These are phyloP conservation scores for Volvariella surrecta DNA, from an alignment of 1,284 basidiomycete genomes.

Conservation along the genomic window DNA sequence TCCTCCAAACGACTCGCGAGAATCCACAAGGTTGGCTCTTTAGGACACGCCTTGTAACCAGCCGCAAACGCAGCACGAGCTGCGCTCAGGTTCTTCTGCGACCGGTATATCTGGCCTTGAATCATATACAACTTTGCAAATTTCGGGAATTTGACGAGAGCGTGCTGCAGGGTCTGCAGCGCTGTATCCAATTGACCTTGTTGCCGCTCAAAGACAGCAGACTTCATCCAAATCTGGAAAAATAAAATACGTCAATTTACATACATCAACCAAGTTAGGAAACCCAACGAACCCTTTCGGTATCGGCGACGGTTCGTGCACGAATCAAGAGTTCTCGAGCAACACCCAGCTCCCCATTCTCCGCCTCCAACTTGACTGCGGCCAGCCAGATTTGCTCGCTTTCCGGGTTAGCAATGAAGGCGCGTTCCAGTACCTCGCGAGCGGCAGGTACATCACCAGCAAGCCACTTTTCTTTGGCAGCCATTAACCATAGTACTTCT, in stretches of 20 bases:
- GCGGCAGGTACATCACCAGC: conserved; percentile 84
- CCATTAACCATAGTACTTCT: conserved; percentile 95
- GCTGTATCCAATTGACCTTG: conserved; percentile 73
- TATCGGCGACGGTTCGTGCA: conserved; percentile 85
- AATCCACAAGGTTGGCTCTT: conserved; percentile 82
- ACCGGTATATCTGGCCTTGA: conserved; percentile 83
- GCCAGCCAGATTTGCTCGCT: conserved; percentile 97
- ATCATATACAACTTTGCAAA: conserved; percentile 96
- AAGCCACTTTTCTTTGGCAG: conserved; percentile 92
- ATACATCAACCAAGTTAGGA: conserved; percentile 4
- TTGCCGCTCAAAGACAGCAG: conserved; percentile 89
- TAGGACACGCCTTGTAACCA: conserved; percentile 79
- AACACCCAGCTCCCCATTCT: conserved; percentile 84
- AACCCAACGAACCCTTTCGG: conserved; percentile 62
- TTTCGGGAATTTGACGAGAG: conserved; percentile 74
- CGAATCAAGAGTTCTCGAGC: conserved; percentile 83
- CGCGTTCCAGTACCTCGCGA: conserved; percentile 78
- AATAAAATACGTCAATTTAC: not conserved
- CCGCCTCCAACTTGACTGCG: conserved; percentile 92
- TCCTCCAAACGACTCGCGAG: conserved; percentile 86
- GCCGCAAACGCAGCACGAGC: conserved; percentile 76
- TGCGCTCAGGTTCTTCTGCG: conserved; percentile 46
- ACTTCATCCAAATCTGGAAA: conserved; percentile 95
- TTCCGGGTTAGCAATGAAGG: conserved; percentile 93
- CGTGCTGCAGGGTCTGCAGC: conserved; percentile 66